Percentiles rank a stretch among this genome's conserved stretches.
Evolutionary conservation across 345 rosid species (phyloP).

Genomic region (Atalantia buxifolia): DNA sequence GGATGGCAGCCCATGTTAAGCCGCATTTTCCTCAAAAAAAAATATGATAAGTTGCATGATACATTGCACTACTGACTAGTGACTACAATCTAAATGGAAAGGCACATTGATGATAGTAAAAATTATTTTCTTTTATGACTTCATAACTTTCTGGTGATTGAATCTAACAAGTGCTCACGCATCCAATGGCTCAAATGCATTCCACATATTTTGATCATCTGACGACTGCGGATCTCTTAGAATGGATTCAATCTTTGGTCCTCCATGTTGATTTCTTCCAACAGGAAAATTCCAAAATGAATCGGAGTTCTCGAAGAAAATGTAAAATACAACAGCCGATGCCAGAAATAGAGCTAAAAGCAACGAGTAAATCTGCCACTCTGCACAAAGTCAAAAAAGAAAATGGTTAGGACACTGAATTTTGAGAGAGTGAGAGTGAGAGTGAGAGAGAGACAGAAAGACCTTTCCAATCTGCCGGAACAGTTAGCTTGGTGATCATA

Average conservation of each 20-base stretch:
- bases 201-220: constrained; percentile 61
- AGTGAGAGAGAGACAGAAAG: constrained; percentile 10
- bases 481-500: constrained; percentile 71
- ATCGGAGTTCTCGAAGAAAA: constrained; percentile 82
- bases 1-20: background rate
- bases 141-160: background rate
- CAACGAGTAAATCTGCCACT: constrained; percentile 89
- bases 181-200: constrained; percentile 56
- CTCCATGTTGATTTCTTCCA: constrained; percentile 46
- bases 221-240: constrained; percentile 56
- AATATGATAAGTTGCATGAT: background rate
- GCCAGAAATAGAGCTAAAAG: constrained; percentile 77
- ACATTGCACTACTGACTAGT: background rate
- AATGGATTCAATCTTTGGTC: constrained; percentile 49
- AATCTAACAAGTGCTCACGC: constrained; percentile 28
- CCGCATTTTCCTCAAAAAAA: background rate
- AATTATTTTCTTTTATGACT: background rate
- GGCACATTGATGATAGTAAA: background rate
- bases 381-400: constrained; percentile 36
- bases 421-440: background rate
- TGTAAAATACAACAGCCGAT: constrained; percentile 68
- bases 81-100: background rate
- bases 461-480: constrained; percentile 98
- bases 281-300: constrained; percentile 77
- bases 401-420: background rate